phyloP scores from a whole-genome alignment of 176 grass and related monocot genomes.

The Triticum dicoccoides region DNA sequence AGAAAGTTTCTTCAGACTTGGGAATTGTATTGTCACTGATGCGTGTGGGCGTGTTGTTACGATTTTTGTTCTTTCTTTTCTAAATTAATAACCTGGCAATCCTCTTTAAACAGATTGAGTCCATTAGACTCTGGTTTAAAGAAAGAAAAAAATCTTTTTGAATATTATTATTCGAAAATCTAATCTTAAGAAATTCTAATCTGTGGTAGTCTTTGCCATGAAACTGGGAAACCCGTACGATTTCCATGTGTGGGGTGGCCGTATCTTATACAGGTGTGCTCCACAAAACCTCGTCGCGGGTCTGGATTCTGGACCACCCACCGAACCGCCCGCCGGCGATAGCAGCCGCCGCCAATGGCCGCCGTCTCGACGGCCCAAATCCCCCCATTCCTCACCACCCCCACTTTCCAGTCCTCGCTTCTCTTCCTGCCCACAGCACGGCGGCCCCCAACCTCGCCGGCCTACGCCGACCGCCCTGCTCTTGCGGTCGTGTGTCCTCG shows the following conservation, averaged over 20 bases:
- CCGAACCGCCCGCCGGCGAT: background rate
- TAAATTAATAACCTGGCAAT: too few species aligned
- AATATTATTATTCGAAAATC: too few species aligned
- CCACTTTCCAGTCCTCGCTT: background rate
- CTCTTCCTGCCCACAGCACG: background rate
- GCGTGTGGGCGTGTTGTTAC: too few species aligned
- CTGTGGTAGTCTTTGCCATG: too few species aligned
- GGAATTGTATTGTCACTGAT: too few species aligned
- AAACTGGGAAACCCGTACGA: background rate
- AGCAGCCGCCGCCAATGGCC: conserved; percentile 14
- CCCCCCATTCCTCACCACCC: background rate
- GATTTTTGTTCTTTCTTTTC: too few species aligned
- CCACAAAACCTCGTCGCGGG: conserved; percentile 6
- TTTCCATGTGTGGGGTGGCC: background rate
- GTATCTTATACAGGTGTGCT: background rate
- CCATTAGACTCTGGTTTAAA: too few species aligned
- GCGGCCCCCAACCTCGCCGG: background rate
- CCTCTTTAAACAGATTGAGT: too few species aligned
- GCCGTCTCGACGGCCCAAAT: conserved; percentile 1
- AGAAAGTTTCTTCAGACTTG: too few species aligned
- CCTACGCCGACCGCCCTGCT: background rate
- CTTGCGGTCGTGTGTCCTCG: background rate
- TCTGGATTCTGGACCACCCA: background rate
- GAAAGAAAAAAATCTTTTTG: too few species aligned
- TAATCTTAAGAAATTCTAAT: too few species aligned